phyloP scores from a whole-genome alignment of 257 asterid species.

The Solanum chmielewskii region DNA sequence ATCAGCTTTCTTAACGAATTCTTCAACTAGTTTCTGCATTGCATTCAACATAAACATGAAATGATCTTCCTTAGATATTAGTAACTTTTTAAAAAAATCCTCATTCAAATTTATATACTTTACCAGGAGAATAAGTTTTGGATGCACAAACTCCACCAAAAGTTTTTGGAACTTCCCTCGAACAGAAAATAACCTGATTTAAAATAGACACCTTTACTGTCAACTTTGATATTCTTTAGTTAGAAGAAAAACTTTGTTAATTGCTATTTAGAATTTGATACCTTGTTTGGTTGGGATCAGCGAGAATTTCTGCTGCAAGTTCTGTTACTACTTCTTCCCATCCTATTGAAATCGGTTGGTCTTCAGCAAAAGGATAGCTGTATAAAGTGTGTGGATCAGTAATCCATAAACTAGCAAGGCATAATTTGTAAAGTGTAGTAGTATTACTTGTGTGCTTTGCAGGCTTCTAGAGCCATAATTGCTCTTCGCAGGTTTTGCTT shows the following conservation, averaged over 20 bases:
- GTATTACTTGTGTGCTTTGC: constrained; percentile 74
- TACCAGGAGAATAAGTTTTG: constrained; percentile 77
- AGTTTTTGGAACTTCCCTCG: constrained; percentile 67
- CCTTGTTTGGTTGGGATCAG: constrained; percentile 64
- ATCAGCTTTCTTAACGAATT: constrained; percentile 41
- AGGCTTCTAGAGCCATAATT: constrained; percentile 88
- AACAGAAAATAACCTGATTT: constrained; percentile 37
- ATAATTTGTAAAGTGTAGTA: not conserved
- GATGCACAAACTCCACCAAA: constrained; percentile 54
- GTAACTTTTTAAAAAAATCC: not conserved
- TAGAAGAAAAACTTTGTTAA: not conserved
- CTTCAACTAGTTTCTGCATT: constrained; percentile 64
- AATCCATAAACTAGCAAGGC: not conserved
- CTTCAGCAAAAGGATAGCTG: constrained; percentile 81
- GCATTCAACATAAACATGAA: not conserved
- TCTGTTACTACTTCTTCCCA: constrained; percentile 72
- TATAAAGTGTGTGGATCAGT: not conserved
- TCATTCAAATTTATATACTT: not conserved
- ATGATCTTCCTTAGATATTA: not conserved
- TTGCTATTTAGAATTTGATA: not conserved
- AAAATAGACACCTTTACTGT: not conserved
- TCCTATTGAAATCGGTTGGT: constrained; percentile 69
- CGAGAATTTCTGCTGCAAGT: constrained; percentile 56
- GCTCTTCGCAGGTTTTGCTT: constrained; percentile 72
- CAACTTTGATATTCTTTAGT: not conserved